phyloP scores from a whole-genome alignment of 2,329 filamentous ascomycete species.

The Arthroderma sp. region DNA sequence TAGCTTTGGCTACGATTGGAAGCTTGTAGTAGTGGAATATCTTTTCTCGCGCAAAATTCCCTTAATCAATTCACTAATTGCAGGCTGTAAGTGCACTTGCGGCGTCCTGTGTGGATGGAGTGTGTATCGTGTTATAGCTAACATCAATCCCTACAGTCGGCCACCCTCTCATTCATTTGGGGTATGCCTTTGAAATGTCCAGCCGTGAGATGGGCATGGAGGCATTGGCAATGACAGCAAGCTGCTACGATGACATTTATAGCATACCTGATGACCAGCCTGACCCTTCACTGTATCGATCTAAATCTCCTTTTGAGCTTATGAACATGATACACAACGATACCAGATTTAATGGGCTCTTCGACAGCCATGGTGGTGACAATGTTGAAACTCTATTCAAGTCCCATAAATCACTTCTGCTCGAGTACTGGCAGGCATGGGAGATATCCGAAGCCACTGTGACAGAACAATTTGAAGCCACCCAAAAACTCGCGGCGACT shows the following conservation, averaged over 20 bases:
- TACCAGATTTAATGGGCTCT: slow-evolving; percentile 54
- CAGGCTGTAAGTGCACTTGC: slow-evolving; percentile 50
- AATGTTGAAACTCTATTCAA: slow-evolving; percentile 58
- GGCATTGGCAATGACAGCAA: slow-evolving; percentile 57
- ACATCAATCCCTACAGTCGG: slow-evolving; percentile 47
- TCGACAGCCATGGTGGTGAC: slow-evolving; percentile 42
- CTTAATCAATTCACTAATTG: slow-evolving; percentile 65
- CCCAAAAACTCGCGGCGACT: slow-evolving; percentile 41
- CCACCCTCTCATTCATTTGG: slow-evolving; percentile 85
- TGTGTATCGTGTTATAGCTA: background rate
- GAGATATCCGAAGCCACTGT: slow-evolving; percentile 34
- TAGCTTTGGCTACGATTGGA: slow-evolving; percentile 69
- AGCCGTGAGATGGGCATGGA: slow-evolving; percentile 81
- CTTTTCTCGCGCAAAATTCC: slow-evolving; percentile 57
- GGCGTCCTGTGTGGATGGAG: background rate
- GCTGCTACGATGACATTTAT: slow-evolving; percentile 44
- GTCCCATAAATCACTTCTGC: slow-evolving; percentile 53
- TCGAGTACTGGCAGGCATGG: slow-evolving; percentile 92
- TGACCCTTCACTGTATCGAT: slow-evolving; percentile 50
- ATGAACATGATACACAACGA: slow-evolving; percentile 58
- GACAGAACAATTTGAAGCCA: slow-evolving; percentile 60
- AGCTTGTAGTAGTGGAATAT: slow-evolving; percentile 59
- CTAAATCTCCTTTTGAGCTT: slow-evolving; percentile 54
- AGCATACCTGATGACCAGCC: slow-evolving; percentile 57
- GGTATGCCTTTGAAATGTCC: slow-evolving; percentile 82